Evolutionary conservation across 2,329 filamentous ascomycete species (phyloP).

Genomic region (Trichoderma oligosporum): DNA sequence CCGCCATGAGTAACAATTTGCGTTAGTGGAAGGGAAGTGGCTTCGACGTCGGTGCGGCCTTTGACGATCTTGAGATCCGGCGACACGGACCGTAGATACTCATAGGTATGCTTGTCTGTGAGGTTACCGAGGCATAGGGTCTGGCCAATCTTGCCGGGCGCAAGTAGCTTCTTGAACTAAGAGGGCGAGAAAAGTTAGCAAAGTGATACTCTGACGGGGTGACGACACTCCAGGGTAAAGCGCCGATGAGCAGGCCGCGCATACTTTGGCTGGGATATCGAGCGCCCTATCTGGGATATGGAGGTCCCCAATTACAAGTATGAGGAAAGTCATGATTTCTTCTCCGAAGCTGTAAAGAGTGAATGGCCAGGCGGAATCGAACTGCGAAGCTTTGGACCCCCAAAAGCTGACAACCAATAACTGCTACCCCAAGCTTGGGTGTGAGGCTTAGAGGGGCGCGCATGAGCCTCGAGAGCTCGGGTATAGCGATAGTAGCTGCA

Average conservation of each 20-base stretch:
- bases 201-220: not conserved
- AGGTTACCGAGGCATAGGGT: slow-evolving; percentile 77
- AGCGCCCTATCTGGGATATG: slow-evolving; percentile 91
- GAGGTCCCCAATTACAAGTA: slow-evolving; percentile 87
- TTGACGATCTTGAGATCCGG: slow-evolving; percentile 69
- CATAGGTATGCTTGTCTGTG: slow-evolving; percentile 75
- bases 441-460: slow-evolving; percentile 29
- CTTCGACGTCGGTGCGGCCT: slow-evolving; percentile 64
- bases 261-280: slow-evolving; percentile 85
- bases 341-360: slow-evolving; percentile 19
- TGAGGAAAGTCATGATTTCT: slow-evolving; percentile 77
- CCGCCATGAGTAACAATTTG: slow-evolving; percentile 64
- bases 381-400: slow-evolving; percentile 10
- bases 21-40: slow-evolving; percentile 60
- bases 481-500: slow-evolving; percentile 29
- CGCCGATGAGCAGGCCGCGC: not conserved
- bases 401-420: slow-evolving; percentile 8
- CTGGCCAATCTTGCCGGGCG: slow-evolving; percentile 78
- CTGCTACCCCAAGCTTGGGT: slow-evolving; percentile 16
- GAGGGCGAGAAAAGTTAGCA: slow-evolving; percentile 25
- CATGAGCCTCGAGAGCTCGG: slow-evolving; percentile 26
- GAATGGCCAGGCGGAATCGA: slow-evolving; percentile 4
- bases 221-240: slow-evolving; percentile 17
- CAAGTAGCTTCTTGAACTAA: slow-evolving; percentile 81
- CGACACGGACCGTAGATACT: slow-evolving; percentile 71